Evolutionary conservation across 176 grass and related monocot species (phyloP).

Genomic region (Carex parvula): DNA sequence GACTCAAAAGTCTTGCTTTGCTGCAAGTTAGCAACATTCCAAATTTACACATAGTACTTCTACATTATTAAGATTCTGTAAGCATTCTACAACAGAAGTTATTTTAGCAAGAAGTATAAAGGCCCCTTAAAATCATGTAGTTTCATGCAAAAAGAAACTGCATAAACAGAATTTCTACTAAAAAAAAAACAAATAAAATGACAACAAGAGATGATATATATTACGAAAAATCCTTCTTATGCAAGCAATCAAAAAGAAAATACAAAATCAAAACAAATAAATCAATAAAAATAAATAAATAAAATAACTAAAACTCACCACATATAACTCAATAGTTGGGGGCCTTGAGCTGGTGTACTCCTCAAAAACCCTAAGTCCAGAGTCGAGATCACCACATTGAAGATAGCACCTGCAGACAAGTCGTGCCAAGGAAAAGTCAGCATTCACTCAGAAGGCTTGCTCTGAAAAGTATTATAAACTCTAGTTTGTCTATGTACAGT

Average conservation of each 20-base stretch:
- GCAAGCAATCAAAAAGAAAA: neutral
- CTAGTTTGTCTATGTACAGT: neutral
- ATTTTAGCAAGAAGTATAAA: neutral
- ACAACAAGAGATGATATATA: constrained; percentile 7
- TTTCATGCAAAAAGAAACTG: neutral
- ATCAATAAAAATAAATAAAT: neutral
- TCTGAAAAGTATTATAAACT: neutral
- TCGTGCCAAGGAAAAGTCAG: neutral
- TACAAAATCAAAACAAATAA: neutral
- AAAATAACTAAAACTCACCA: constrained; percentile 55
- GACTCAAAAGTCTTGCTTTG: neutral
- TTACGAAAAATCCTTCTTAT: neutral
- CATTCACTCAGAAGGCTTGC: neutral
- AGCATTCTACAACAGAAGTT: neutral
- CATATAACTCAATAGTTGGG: constrained; percentile 61
- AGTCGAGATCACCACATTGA: constrained; percentile 80
- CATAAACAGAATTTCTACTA: neutral
- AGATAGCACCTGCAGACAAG: constrained; percentile 62
- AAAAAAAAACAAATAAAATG: neutral
- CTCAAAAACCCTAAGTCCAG: constrained; percentile 94
- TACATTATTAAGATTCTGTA: neutral
- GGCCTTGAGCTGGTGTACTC: constrained; percentile 60
- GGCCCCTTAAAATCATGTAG: neutral
- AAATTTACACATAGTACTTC: neutral
- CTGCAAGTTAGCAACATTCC: neutral